Evolutionary conservation across 305 asterid genomes (phyloP).

Genomic region (Nicotiana rustica): DNA sequence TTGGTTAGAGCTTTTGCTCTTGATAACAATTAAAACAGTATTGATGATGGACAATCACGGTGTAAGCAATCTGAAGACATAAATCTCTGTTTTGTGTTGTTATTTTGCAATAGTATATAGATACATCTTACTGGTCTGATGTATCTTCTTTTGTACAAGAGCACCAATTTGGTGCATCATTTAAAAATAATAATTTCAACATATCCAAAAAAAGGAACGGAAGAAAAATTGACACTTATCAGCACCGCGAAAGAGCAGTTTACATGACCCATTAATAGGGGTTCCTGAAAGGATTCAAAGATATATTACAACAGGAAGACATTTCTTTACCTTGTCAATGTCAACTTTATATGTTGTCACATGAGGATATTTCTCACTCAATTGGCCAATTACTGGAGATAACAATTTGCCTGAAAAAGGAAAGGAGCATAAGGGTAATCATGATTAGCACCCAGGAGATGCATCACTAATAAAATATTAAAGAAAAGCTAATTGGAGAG

Average conservation of each 20-base stretch:
- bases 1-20: conserved; percentile 15
- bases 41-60: conserved; percentile 1
- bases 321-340: conserved; percentile 74
- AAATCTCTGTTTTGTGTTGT: background rate
- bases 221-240: background rate
- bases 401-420: conserved; percentile 67
- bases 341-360: conserved; percentile 87
- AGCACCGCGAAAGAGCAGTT: background rate
- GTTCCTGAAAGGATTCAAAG: background rate
- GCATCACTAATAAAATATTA: no score
- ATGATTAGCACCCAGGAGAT: background rate
- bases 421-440: conserved; percentile 2
- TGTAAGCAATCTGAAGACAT: background rate
- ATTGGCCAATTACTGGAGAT: conserved; percentile 78
- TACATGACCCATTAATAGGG: background rate
- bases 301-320: conserved; percentile 20
- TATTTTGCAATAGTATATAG: conserved; percentile 1
- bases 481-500: conserved; percentile 1
- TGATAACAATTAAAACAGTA: background rate
- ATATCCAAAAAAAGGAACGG: background rate
- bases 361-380: conserved; percentile 87
- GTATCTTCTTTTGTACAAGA: background rate
- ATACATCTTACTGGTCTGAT: conserved; percentile 15
- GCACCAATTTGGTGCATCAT: background rate
- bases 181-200: background rate